phyloP scores from a whole-genome alignment of 768 basidiomycete genomes.

The Phallus indusiatus region DNA sequence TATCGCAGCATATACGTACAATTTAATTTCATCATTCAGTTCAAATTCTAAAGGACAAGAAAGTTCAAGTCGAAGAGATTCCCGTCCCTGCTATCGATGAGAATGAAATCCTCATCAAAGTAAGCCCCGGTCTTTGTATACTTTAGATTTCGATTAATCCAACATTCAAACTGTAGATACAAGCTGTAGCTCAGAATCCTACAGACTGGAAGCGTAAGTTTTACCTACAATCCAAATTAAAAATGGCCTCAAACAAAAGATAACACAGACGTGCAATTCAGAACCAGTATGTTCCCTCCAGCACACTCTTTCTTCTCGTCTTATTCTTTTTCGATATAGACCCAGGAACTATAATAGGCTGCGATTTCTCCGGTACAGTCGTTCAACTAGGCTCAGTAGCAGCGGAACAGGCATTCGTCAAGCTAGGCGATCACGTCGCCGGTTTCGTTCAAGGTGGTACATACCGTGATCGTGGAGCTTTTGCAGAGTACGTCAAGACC shows the following conservation, averaged over 20 bases:
- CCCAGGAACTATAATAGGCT: not conserved
- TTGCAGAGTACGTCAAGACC: not conserved
- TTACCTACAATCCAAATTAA: not conserved
- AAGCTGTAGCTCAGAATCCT: conserved; percentile 1
- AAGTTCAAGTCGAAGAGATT: not conserved
- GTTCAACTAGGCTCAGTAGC: not conserved
- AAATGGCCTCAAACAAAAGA: not conserved
- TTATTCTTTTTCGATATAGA: not conserved
- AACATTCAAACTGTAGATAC: not conserved
- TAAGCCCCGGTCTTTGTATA: not conserved
- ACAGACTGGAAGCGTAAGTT: conserved; percentile 6
- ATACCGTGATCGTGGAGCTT: not conserved
- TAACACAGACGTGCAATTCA: not conserved
- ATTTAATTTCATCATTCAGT: not conserved
- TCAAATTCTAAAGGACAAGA: not conserved
- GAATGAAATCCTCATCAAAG: conserved; percentile 1
- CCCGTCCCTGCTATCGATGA: not conserved
- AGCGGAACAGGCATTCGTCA: not conserved
- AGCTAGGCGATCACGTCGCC: conserved; percentile 4
- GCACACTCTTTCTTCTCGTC: not conserved
- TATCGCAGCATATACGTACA: not conserved
- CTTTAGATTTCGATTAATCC: not conserved
- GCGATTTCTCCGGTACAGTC: conserved; percentile 5
- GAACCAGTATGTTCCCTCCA: not conserved
- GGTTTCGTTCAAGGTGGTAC: conserved; percentile 1